Evolutionary conservation across 768 basidiomycete species (phyloP).

Genomic region (Floccularia luteovirens): DNA sequence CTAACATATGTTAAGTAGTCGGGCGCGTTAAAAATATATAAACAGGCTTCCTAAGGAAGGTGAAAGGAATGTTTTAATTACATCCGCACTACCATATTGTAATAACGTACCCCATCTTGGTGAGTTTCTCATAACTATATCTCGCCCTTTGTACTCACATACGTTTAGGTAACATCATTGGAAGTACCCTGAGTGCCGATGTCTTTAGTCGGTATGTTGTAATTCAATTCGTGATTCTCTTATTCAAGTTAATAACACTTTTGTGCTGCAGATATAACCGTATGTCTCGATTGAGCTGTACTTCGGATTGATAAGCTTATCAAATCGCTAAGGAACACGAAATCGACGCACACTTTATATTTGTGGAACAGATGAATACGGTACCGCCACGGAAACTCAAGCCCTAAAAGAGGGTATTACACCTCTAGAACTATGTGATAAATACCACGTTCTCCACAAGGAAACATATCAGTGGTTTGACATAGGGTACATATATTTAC

Average conservation of each 20-base stretch:
- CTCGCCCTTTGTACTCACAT: constrained; percentile 3
- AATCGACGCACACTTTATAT: constrained; percentile 90
- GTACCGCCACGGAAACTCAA: constrained; percentile 98
- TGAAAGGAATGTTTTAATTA: constrained; percentile 83
- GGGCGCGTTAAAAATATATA: constrained; percentile 7
- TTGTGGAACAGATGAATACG: constrained; percentile 98
- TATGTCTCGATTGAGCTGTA: constrained; percentile 13
- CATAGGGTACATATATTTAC: constrained; percentile 55
- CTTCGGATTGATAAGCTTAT: constrained; percentile 3
- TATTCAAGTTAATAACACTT: background rate
- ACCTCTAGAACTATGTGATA: constrained; percentile 79
- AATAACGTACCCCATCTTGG: constrained; percentile 98
- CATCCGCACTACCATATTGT: constrained; percentile 93
- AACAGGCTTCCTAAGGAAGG: constrained; percentile 69
- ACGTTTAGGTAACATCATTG: constrained; percentile 75
- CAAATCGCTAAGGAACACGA: constrained; percentile 44
- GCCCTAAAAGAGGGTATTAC: constrained; percentile 83
- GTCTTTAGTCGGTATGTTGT: constrained; percentile 82
- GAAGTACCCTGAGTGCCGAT: constrained; percentile 94
- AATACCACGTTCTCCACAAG: constrained; percentile 82
- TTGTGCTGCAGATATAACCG: constrained; percentile 47
- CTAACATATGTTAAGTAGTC: constrained; percentile 6
- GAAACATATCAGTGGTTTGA: constrained; percentile 98
- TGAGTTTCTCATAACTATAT: constrained; percentile 19
- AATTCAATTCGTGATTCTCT: background rate